Evolutionary conservation across 805 yeast genomes (phyloP), one percentile per base, ranked within the genome.

Genomic region (Suhomyces emberorum): DNA sequence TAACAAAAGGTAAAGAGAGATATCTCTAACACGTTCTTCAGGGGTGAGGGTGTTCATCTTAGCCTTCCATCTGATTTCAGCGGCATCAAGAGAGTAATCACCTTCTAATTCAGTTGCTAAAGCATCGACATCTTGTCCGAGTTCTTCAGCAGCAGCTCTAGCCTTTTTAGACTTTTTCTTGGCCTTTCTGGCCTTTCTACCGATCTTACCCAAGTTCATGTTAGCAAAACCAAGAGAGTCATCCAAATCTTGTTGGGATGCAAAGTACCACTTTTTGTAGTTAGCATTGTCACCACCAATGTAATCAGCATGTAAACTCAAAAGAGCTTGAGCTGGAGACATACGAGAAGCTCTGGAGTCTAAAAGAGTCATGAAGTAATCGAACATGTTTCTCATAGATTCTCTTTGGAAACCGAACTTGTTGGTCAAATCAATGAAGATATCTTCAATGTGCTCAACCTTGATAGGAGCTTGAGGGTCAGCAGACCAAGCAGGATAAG

Each of bases 401-500:
- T 85, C 95, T 74, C 95, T 80, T 68, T 85, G 95, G 74, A 85
- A 85, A 56, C 95, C 95, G 55, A 85, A 84, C 62, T 79, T 81
- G 65, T 84, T 84, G 28, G 91, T 71, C 59, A 85, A 70, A 61
- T 85, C 93, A 54, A 85, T 85, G 57, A 85, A 85, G 25, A 84
- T 78, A 67, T 85, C 95, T 67, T 85, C 95, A 57, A 85, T 82
- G 59, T 85, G 91, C 62, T 85, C 93, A 45, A 77, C 74, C 33
- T 84, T 72, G 30, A 93, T 74, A 7, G 96, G 96, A 15, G 83
- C 85, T 57, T 81, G 91, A 39, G 84, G 89, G 63, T 93, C 98
- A 31, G 95, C 95, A 17, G 96, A 86, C 98, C 98, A 93, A 34
- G 98, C 98, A 29, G 99, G 98, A 62, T 91, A 93, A 22, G 98